These are phyloP conservation scores for Pisolithus albus DNA, from an alignment of 768 basidiomycete species.

Conservation along the genomic window DNA sequence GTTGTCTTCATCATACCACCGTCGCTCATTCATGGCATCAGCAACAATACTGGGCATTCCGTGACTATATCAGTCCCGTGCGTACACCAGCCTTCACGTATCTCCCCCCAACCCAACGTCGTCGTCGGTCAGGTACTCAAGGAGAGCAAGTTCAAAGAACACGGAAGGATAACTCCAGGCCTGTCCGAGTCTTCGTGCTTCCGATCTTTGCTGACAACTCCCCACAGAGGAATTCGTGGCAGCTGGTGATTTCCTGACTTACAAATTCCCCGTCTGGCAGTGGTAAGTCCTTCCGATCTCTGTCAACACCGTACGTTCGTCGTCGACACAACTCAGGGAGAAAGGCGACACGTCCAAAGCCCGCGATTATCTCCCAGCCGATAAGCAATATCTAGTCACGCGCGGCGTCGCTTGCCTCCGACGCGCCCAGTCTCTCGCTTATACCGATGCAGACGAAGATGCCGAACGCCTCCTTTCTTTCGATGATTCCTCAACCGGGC, in stretches of 20 bases:
- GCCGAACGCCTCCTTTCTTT: slow-evolving; percentile 88
- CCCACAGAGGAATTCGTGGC: slow-evolving; percentile 90
- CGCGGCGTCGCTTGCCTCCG: slow-evolving; percentile 96
- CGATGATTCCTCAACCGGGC: slow-evolving; percentile 49
- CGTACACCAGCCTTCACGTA: slow-evolving; percentile 24
- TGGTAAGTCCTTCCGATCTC: slow-evolving; percentile 52
- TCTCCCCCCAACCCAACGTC: slow-evolving; percentile 17
- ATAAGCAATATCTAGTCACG: slow-evolving; percentile 96
- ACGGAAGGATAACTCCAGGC: slow-evolving; percentile 94
- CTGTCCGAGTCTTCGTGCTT: slow-evolving; percentile 16
- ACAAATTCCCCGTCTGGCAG: slow-evolving; percentile 98
- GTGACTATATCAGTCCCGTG: slow-evolving; percentile 91
- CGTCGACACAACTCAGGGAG: slow-evolving; percentile 53
- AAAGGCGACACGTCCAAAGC: slow-evolving; percentile 80
- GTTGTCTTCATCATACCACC: not conserved
- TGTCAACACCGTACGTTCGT: not conserved
- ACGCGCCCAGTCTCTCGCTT: slow-evolving; percentile 84
- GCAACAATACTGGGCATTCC: slow-evolving; percentile 91
- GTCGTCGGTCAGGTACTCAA: slow-evolving; percentile 68
- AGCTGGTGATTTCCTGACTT: slow-evolving; percentile 92
- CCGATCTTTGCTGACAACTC: slow-evolving; percentile 7
- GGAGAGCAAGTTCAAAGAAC: slow-evolving; percentile 99
- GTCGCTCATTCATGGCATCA: slow-evolving; percentile 23
- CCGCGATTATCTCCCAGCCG: slow-evolving; percentile 87
- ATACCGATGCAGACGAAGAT: slow-evolving; percentile 95